phyloP scores from a whole-genome alignment of 1,284 basidiomycete species.

The Moesziomyces parantarcticus region DNA sequence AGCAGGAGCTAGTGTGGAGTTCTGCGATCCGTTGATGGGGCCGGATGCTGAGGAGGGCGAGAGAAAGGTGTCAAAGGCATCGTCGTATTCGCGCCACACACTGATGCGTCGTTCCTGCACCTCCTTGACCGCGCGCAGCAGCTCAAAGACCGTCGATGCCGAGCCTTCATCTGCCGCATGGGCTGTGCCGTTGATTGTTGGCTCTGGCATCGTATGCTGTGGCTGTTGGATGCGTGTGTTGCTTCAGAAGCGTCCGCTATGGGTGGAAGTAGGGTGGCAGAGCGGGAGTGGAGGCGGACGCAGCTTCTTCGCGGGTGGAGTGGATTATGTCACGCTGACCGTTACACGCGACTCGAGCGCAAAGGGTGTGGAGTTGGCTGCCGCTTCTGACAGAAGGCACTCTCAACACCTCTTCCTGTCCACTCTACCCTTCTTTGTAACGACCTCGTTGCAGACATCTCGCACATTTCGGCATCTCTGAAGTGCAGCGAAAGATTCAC shows the following conservation, averaged over 20 bases:
- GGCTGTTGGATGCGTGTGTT: not conserved
- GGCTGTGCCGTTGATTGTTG: not conserved
- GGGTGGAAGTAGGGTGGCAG: not conserved
- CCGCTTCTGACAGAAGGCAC: constrained; percentile 8
- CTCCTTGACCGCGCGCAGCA: constrained; percentile 48
- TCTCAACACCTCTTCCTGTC: constrained; percentile 1
- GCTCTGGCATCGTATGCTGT: constrained; percentile 18
- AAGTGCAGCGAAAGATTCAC: no score
- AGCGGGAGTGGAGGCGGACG: constrained; percentile 31
- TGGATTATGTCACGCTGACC: constrained; percentile 33
- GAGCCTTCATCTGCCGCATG: not conserved
- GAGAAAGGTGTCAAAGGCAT: constrained; percentile 45
- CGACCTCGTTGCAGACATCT: not conserved
- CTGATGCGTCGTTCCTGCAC: constrained; percentile 48
- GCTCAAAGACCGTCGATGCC: constrained; percentile 24
- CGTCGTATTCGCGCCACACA: constrained; percentile 56
- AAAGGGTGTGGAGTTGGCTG: constrained; percentile 10
- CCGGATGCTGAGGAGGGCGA: constrained; percentile 1
- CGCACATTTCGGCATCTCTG: no score
- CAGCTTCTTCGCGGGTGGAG: constrained; percentile 2
- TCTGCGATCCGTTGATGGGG: constrained; percentile 24
- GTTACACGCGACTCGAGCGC: not conserved
- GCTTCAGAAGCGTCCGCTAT: not conserved
- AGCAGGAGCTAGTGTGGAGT: not conserved
- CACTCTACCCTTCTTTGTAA: no score